Evolutionary conservation across 2,329 filamentous ascomycete genomes (phyloP).

Genomic region (Fusarium luffae): DNA sequence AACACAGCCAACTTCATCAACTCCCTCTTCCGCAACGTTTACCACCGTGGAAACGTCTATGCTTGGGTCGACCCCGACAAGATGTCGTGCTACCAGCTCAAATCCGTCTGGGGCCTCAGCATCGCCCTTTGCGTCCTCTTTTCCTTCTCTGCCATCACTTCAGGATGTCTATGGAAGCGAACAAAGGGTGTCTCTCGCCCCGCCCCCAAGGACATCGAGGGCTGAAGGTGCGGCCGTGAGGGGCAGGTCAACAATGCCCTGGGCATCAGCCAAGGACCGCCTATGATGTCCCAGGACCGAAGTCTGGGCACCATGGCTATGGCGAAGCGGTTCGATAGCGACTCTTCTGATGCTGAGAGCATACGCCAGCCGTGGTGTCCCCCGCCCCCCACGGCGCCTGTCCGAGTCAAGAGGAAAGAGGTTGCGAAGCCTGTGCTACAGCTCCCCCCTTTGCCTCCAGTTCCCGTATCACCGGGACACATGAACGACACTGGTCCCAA

Average conservation of each 20-base stretch:
- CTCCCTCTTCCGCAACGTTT: slow-evolving; percentile 56
- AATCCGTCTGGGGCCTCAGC: slow-evolving; percentile 86
- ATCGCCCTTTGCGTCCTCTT: slow-evolving; percentile 82
- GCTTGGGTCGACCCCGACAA: slow-evolving; percentile 64
- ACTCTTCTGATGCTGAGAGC: slow-evolving; percentile 48
- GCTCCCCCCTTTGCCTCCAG: slow-evolving; percentile 48
- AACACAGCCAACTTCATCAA: slow-evolving; percentile 59
- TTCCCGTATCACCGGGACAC: slow-evolving; percentile 36
- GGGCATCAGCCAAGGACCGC: slow-evolving; percentile 29
- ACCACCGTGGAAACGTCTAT: slow-evolving; percentile 50
- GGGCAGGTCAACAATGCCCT: slow-evolving; percentile 33
- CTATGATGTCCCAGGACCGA: slow-evolving; percentile 42
- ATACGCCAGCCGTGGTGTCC: slow-evolving; percentile 46
- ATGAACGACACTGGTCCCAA: slow-evolving; percentile 29
- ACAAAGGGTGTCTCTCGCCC: slow-evolving; percentile 56
- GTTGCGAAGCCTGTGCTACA: slow-evolving; percentile 44
- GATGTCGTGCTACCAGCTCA: slow-evolving; percentile 82
- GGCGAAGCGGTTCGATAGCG: slow-evolving; percentile 49
- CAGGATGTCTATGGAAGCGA: slow-evolving; percentile 71
- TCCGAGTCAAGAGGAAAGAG: slow-evolving; percentile 42
- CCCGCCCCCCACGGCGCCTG: slow-evolving; percentile 53
- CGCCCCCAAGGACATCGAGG: slow-evolving; percentile 60
- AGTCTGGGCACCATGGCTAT: slow-evolving; percentile 55
- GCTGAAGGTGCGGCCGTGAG: slow-evolving; percentile 61
- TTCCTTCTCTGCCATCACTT: slow-evolving; percentile 69